A percentile compares a stretch with the other conserved stretches of the same genome.
Evolutionary conservation across 75 land plant genomes (phyloP).

Genomic region (Sequoia sempervirens): DNA sequence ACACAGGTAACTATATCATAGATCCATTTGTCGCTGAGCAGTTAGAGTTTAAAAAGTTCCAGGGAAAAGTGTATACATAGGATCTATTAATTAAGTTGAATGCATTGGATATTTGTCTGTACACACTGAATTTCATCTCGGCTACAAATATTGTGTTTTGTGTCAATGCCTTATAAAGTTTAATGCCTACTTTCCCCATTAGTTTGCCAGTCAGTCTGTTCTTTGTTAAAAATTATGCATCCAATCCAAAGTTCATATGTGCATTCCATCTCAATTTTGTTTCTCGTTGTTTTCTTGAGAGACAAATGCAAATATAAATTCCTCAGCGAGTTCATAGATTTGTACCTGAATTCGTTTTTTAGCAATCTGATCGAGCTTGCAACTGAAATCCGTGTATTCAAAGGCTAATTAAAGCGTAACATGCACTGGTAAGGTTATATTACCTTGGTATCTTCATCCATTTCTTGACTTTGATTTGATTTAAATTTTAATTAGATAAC

Average conservation of each 20-base stretch:
- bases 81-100: background rate
- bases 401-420: background rate
- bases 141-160: background rate
- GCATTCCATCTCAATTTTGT: background rate
- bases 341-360: background rate
- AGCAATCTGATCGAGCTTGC: background rate
- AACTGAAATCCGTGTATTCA: background rate
- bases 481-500: too few relatives aligned
- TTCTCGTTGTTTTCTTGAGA: background rate
- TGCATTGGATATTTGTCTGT: background rate
- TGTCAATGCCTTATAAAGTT: background rate
- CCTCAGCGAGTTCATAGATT: background rate
- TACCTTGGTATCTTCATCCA: background rate
- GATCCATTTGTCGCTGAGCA: background rate
- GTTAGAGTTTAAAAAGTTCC: background rate
- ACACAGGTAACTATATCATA: constrained; percentile 50
- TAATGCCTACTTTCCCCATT: background rate
- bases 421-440: background rate
- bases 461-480: background rate
- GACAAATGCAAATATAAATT: background rate
- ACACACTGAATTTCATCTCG: background rate
- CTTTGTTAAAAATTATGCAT: background rate
- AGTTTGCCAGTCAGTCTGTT: background rate
- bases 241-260: background rate
- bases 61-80: background rate